Evolutionary conservation across 2,329 filamentous ascomycete genomes (phyloP), one percentile per base, ranked within the genome.

Genomic region (Colletotrichum kahawae): DNA sequence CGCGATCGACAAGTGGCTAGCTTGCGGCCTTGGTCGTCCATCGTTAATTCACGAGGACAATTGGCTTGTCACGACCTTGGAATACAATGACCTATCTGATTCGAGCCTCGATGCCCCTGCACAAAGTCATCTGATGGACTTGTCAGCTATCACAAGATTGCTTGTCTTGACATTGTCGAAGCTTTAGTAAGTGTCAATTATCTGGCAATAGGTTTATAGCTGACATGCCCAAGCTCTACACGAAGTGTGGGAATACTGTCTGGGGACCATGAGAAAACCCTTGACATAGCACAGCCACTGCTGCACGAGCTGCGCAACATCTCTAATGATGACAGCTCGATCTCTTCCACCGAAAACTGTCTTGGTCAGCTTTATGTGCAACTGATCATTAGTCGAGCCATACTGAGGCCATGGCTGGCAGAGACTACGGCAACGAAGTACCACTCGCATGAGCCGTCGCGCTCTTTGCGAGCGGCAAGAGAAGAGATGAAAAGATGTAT

Each of bases 1-100:
- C 31, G 71, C 67, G 4, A 67, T 69, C 6, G 78, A 79, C 33
- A 78, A 59, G n/a, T 79, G 78, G 78, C 38, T 77, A 5, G 71
- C 77, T 6, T 76, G 74, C 7, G 67, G 67, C 10, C 74, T 78
- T 7, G 77, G 78, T n/a, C 56, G 76, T 5, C 78, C 77, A 14
- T 69, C 70, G 2, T 63, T 67, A 12, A 71, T 77, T 31, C 64
- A 63, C 10, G 64, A 48, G 9, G 65, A 72, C 24, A 43, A 63
- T 16, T 69, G 70, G 70, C 13, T 69, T 3, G 31, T 63, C 10
- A 57, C 38, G 1, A 36, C 12, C 5, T 3, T 69, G 3, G 16
- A n/a, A 4, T 43, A 18, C 1, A n/a, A 29, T 10, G 66, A 62
- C 18, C 33, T 56, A 36, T 24, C 34, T 43, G 70, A 38, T 43